phyloP scores from a whole-genome alignment of 1,284 basidiomycete species.

The Moesziomyces sp. region DNA sequence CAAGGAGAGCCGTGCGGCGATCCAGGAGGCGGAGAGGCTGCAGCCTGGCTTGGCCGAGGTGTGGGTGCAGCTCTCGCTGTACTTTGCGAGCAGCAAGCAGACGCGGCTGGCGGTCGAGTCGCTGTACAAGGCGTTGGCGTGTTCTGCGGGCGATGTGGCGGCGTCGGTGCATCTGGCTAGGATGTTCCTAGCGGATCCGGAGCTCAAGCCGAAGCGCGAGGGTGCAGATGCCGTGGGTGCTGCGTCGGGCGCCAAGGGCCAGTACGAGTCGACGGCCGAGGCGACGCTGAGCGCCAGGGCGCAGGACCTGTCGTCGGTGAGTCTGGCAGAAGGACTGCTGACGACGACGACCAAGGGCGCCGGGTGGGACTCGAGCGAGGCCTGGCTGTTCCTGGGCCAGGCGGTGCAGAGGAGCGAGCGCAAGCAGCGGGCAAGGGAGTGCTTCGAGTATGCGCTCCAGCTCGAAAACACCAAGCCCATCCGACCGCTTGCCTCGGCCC shows the following conservation, averaged over 20 bases:
- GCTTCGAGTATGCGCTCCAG: constrained; percentile 59
- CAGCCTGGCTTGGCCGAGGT: constrained; percentile 87
- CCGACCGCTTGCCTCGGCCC: constrained; percentile 27
- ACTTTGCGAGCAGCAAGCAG: constrained; percentile 37
- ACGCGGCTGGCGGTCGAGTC: constrained; percentile 56
- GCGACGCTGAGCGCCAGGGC: constrained; percentile 40
- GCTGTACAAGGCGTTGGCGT: constrained; percentile 66
- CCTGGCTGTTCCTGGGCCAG: constrained; percentile 62
- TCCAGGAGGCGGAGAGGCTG: constrained; percentile 92
- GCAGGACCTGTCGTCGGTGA: constrained; percentile 51
- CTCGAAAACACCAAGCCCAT: constrained; percentile 57
- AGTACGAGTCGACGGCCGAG: constrained; percentile 36
- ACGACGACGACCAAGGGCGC: constrained; percentile 50
- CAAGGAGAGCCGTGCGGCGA: constrained; percentile 87
- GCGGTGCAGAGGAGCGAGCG: constrained; percentile 47
- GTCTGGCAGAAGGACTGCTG: constrained; percentile 62
- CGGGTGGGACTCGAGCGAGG: constrained; percentile 62
- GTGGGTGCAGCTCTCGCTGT: constrained; percentile 79
- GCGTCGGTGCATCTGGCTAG: constrained; percentile 63
- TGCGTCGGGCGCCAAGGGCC: constrained; percentile 2
- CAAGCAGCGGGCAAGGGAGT: constrained; percentile 45
- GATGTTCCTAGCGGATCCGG: constrained; percentile 51
- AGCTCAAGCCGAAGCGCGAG: constrained; percentile 41
- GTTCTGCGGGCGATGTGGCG: constrained; percentile 51
- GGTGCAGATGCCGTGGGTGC: background rate